phyloP scores from a whole-genome alignment of 371 early-diverging fungal genomes.

The Homolaphlyctis polyrhiza region DNA sequence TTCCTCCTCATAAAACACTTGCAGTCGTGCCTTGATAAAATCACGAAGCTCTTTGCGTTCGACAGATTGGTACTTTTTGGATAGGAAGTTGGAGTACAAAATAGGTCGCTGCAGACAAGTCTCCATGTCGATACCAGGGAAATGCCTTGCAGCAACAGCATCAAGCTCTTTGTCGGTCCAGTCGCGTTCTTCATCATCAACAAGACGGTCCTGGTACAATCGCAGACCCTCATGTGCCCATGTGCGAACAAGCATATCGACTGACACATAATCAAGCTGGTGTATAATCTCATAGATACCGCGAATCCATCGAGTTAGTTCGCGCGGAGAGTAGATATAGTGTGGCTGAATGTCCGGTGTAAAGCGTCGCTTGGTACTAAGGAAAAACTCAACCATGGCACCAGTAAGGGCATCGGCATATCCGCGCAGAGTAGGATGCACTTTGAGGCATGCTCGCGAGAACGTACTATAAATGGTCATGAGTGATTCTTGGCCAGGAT shows the following conservation, averaged over 20 bases:
- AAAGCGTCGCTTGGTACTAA: slow-evolving; percentile 83
- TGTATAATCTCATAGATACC: slow-evolving; percentile 95
- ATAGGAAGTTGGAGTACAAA: slow-evolving; percentile 95
- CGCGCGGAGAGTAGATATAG: slow-evolving; percentile 98
- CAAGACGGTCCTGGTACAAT: slow-evolving; percentile 97
- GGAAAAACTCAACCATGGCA: slow-evolving; percentile 97
- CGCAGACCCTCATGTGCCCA: slow-evolving; percentile 98
- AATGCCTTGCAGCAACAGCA: slow-evolving; percentile 77
- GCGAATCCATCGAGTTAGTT: slow-evolving; percentile 96
- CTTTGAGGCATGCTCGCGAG: slow-evolving; percentile 87
- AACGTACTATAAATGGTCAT: slow-evolving; percentile 95
- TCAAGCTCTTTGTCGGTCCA: slow-evolving; percentile 93
- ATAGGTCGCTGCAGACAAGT: slow-evolving; percentile 85
- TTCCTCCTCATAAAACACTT: slow-evolving; percentile 98
- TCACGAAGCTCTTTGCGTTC: slow-evolving; percentile 85
- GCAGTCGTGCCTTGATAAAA: slow-evolving; percentile 90
- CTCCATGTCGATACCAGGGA: slow-evolving; percentile 72
- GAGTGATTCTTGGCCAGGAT: slow-evolving; percentile 90
- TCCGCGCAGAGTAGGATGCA: slow-evolving; percentile 88
- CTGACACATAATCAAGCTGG: slow-evolving; percentile 69
- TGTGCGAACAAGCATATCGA: slow-evolving; percentile 88
- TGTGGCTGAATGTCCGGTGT: slow-evolving; percentile 97
- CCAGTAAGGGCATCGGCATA: slow-evolving; percentile 86
- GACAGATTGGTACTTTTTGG: slow-evolving; percentile 87
- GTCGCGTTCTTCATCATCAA: slow-evolving; percentile 78